Base-by-base conservation (phyloP, 441 rosid species). In the Flueggea neowawraea region DNA sequence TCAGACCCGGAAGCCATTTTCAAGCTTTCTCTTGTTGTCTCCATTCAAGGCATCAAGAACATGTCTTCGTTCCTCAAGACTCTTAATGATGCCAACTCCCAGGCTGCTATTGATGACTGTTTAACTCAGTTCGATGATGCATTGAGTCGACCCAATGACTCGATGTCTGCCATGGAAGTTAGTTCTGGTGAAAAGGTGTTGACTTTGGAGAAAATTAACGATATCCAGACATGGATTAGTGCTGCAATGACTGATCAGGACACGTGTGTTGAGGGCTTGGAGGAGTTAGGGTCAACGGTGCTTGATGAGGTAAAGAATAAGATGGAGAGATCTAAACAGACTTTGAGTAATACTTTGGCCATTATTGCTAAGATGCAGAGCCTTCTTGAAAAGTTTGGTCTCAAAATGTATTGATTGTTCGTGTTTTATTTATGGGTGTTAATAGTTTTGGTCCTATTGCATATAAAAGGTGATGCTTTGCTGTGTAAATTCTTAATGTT, bases 211-310 rank as follows among this genome's bases (percentile, higher is more conserved):
- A 84, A 78, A 52, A 67, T 75, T 58, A 84, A 69, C 31, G 82
- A 90, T 43, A 76, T 88, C 6, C 84, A 81, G 81, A 90, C 97
- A 5, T 90, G 90, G 91, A 73, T 90, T 12, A 90, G 95, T 56
- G 84, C 75, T 12, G 96, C 95, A 17, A 78, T 85, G 89, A 77
- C 88, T 0, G 86, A 94, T 69, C 82, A 81, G 49, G 84, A 87
- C 52, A 84, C 86, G 58, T 94, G 98, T 66, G 36, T 78, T 51
- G 95, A 94, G 53, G 95, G 97, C 32, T 66, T 90, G 82, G 80
- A 82, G 68, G 97, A 86, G 80, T 82, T 77, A 93, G 90, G 86
- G 55, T 81, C 88, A 0, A 50, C 60, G 47, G 80, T 72, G 12
- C 70, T 68, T 0, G 84, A 80, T 31, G 72, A 71, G 61, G 70